Evolutionary conservation across 352 stramenopile genomes (phyloP), one percentile per base, ranked within the genome.

Genomic region (Phytophthora europaea): DNA sequence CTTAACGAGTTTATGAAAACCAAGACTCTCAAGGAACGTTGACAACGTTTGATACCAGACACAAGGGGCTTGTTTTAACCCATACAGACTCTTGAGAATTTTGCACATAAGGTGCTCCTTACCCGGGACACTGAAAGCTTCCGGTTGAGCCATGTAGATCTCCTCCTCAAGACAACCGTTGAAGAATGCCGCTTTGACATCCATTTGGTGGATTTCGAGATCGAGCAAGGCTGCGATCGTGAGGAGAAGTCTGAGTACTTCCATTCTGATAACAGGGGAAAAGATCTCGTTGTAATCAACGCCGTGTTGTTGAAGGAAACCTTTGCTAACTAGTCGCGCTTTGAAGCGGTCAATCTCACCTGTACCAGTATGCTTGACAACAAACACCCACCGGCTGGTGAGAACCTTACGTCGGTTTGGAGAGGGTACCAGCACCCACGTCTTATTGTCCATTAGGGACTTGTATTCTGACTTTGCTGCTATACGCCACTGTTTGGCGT

Each of bases 171-270:
- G 63, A 7, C 22, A 53, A 22, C 62, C 61, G 22, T 78, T 55
- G 2, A 67, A 20, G 20, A 78, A 78, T 6, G 56, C 70, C 0
- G 65, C 78, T 13, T 75, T 78, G 1, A 75, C 63, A 56, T 81
- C 64, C 50, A 72, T 74, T 40, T 81, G 65, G 31, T 75, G 56
- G n/a, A 69, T 22, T 48, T 75, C 54, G 31, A 61, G 70, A 23
- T 81, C 65, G 15, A 65, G 28, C 4, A 52, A 20, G 0, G 57
- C 57, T 28, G 40, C 57, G 22, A 65, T 57, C 0, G 40, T 65
- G 0, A 56, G 58, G 13, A 65, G 58, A 10, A 65, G 57, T 28
- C 38, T 10, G 23, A 54, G 40, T 26, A 64, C 38, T 10, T 54
- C 53, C 28, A 59, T 59, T 3, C 34, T 61, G 33, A 61, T 50